These are phyloP conservation scores for Stenocarpella maydis DNA, from an alignment of 2,329 filamentous ascomycete genomes.

Conservation along the genomic window DNA sequence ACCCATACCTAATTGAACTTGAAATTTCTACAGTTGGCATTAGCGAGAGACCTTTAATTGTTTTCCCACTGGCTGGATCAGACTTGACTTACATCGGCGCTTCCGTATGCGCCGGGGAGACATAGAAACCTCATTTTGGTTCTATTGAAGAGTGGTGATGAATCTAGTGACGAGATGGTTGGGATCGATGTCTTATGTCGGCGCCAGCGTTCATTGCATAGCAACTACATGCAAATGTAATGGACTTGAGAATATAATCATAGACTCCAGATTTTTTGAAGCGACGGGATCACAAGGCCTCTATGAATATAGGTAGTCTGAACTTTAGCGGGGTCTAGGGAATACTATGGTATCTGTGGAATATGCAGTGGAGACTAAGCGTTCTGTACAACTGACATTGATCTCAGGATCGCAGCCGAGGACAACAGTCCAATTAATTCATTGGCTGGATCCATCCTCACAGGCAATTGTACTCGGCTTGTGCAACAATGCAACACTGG, in stretches of 20 bases:
- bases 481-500: conserved; percentile 22
- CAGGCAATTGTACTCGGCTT: conserved; percentile 4
- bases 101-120: conserved; percentile 66
- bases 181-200: background rate
- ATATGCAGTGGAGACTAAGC: conserved; percentile 7
- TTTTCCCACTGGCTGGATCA: conserved; percentile 22
- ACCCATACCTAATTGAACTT: conserved; percentile 37
- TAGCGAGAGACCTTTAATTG: conserved; percentile 31
- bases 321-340: background rate
- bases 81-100: conserved; percentile 55
- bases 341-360: background rate
- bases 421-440: conserved; percentile 2
- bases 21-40: conserved; percentile 31
- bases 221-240: background rate
- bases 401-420: conserved; percentile 14
- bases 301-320: background rate
- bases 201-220: background rate
- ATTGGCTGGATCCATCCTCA: background rate
- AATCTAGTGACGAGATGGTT: background rate
- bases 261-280: too few relatives aligned
- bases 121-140: conserved; percentile 63
- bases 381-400: conserved; percentile 5
- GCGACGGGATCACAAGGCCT: background rate
- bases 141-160: background rate
- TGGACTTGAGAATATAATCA: background rate